A percentile compares a stretch with the other conserved stretches of the same genome.
phyloP scores from a whole-genome alignment of 352 stramenopile genomes.

The Aphanomyces euteiches region DNA sequence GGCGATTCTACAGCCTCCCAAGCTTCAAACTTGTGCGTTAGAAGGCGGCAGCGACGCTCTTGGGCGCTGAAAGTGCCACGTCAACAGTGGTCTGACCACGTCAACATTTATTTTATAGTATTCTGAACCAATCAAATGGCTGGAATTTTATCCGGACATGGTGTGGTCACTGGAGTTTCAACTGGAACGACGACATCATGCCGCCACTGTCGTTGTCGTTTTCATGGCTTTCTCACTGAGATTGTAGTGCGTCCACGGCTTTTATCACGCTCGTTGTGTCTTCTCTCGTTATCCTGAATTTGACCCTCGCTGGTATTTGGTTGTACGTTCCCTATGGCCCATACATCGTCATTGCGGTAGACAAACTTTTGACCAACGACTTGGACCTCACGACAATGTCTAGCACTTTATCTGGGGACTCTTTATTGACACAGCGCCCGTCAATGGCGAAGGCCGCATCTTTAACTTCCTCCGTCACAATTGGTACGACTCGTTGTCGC shows the following conservation, averaged over 20 bases:
- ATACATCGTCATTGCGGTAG: neutral
- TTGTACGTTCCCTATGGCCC: neutral
- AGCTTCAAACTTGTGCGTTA: no score
- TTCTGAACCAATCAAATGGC: no score
- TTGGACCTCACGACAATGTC: neutral
- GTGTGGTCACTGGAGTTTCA: no score
- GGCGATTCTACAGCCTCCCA: no score
- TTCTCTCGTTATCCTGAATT: neutral
- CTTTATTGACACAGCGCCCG: constrained; percentile 40
- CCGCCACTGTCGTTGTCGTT: neutral
- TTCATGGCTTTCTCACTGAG: neutral
- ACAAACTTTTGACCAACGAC: neutral
- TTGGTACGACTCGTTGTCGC: constrained; percentile 29
- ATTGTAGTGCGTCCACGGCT: neutral
- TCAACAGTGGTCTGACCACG: no score
- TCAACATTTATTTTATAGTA: no score
- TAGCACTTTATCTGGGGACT: constrained; percentile 39
- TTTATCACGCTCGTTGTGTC: constrained; percentile 1
- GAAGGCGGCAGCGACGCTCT: no score
- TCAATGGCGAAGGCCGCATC: constrained; percentile 43
- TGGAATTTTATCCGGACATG: no score
- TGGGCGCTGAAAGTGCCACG: no score
- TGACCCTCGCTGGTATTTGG: neutral
- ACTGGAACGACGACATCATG: neutral
- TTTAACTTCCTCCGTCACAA: constrained; percentile 36